Evolutionary conservation across 164 flowering plant species (phyloP).

Genomic region (Dillenia turbinata): DNA sequence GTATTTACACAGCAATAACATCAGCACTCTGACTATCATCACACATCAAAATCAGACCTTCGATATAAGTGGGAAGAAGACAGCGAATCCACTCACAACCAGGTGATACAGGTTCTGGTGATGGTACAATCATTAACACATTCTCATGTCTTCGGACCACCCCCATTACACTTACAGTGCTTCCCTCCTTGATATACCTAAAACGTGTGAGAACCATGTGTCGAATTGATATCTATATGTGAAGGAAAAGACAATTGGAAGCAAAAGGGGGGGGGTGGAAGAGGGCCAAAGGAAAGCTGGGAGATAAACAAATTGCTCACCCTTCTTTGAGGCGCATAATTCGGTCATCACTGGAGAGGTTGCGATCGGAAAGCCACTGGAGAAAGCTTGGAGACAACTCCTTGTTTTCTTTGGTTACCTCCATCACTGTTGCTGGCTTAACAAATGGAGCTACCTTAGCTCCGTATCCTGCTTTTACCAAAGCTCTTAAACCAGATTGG

Average conservation of each 20-base stretch:
- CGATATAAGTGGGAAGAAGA: constrained; percentile 71
- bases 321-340: constrained; percentile 93
- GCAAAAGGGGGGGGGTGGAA: too few species aligned
- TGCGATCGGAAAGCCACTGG: constrained; percentile 81
- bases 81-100: constrained; percentile 81
- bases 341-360: constrained; percentile 86
- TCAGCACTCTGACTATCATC: constrained; percentile 73
- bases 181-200: constrained; percentile 93
- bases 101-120: constrained; percentile 66
- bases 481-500: constrained; percentile 86
- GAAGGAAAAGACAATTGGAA: background rate
- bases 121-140: constrained; percentile 83
- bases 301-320: constrained; percentile 28
- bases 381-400: constrained; percentile 73
- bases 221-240: background rate
- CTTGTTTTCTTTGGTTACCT: constrained; percentile 53
- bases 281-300: too few species aligned
- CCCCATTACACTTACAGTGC: constrained; percentile 93
- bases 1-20: constrained; percentile 72
- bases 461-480: constrained; percentile 92
- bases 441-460: constrained; percentile 94
- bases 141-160: constrained; percentile 79
- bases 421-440: constrained; percentile 65
- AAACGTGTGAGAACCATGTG: background rate
- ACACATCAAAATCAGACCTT: constrained; percentile 74